A percentile compares a stretch with the other conserved stretches of the same genome.
Evolutionary conservation across 2,329 filamentous ascomycete species (phyloP).

Genomic region (Microdochium paspali): DNA sequence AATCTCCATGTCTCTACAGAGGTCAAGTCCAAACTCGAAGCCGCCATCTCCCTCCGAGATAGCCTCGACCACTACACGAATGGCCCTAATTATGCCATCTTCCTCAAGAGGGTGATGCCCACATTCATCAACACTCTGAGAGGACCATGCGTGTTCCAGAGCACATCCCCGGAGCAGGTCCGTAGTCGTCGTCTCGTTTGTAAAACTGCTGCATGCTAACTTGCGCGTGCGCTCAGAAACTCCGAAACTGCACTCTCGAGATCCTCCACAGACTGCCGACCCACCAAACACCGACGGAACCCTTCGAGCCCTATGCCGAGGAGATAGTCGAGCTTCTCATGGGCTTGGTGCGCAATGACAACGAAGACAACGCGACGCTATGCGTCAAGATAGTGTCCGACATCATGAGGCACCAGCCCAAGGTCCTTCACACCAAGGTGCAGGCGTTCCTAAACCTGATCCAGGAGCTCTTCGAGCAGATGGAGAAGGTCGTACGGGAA

Average conservation of each 20-base stretch:
- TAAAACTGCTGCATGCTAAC: constrained; percentile 9
- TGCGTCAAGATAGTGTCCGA: constrained; percentile 98
- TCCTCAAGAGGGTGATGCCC: constrained; percentile 82
- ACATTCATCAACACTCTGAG: constrained; percentile 79
- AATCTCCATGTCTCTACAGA: no score
- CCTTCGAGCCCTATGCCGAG: constrained; percentile 78
- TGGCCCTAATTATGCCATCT: constrained; percentile 66
- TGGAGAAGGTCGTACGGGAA: constrained; percentile 89
- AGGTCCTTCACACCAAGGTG: constrained; percentile 67
- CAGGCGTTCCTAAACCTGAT: constrained; percentile 88
- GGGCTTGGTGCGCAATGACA: constrained; percentile 79
- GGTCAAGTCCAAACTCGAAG: constrained; percentile 68
- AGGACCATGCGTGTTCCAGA: constrained; percentile 83
- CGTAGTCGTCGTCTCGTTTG: constrained; percentile 12
- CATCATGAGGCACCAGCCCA: constrained; percentile 85
- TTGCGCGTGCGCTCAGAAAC: constrained; percentile 45
- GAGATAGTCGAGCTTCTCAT: constrained; percentile 88
- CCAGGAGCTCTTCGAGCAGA: constrained; percentile 89
- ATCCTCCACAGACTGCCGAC: constrained; percentile 81
- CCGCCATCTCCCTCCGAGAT: constrained; percentile 81
- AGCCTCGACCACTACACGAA: constrained; percentile 81
- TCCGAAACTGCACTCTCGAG: constrained; percentile 88
- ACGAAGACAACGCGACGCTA: constrained; percentile 97
- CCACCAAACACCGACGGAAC: constrained; percentile 61
- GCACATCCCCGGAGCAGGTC: constrained; percentile 82